These are phyloP conservation scores for Gossypium australe DNA, from an alignment of 345 rosid genomes.

Conservation along the genomic window DNA sequence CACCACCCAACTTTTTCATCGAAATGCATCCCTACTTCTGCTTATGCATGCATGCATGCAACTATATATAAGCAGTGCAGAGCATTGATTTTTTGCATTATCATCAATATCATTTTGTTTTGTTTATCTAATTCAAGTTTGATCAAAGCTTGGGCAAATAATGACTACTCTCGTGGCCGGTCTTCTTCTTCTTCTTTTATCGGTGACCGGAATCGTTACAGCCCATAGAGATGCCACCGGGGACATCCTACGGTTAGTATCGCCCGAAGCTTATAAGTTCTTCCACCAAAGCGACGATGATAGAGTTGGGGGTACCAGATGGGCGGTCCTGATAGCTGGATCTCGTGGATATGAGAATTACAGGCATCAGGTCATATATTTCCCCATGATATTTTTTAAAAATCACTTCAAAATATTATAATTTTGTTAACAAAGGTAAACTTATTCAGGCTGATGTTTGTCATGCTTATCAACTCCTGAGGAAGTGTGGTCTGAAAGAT, in stretches of 20 bases:
- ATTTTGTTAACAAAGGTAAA: background rate
- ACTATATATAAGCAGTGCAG: no score
- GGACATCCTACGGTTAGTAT: constrained; percentile 51
- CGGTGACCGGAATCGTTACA: constrained; percentile 25
- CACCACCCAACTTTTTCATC: no score
- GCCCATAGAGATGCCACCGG: constrained; percentile 34
- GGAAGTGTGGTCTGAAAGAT: constrained; percentile 81
- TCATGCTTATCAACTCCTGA: constrained; percentile 90
- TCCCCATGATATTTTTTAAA: background rate
- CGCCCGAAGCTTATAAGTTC: constrained; percentile 51
- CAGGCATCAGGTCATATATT: constrained; percentile 71
- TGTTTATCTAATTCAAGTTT: no score
- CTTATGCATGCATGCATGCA: no score
- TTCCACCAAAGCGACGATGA: constrained; percentile 35
- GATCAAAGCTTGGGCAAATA: background rate
- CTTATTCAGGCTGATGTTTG: constrained; percentile 71
- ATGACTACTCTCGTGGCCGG: constrained; percentile 31
- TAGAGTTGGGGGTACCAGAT: constrained; percentile 64
- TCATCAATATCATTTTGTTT: no score
- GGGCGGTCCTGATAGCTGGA: constrained; percentile 97
- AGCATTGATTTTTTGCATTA: no score
- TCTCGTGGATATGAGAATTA: constrained; percentile 94
- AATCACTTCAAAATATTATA: background rate
- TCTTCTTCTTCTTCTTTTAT: constrained; percentile 30
- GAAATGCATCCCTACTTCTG: no score